Evolutionary conservation across 192 early-diverging fungal genomes (phyloP), one percentile per base, ranked within the genome.

Genomic region (Coemansia sp.): DNA sequence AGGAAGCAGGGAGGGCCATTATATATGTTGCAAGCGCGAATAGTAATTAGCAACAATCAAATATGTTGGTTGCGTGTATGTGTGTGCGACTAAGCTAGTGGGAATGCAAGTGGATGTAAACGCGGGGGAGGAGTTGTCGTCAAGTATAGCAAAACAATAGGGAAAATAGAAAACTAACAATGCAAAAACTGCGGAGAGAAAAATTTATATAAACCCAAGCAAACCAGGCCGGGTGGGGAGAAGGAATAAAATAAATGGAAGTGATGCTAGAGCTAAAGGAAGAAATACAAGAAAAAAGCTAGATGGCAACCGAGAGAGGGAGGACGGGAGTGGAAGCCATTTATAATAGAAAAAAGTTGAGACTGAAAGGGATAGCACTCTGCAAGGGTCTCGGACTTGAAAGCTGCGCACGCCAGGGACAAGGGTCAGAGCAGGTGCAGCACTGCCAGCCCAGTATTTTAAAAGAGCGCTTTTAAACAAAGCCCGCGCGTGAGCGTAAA

Each of bases 401-500:
- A 24, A 52, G 50, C 50, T 24, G 50, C 24, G 3, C 24, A 13
- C 24, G 9, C 50, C 50, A 52, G 50, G 50, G 50, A 52, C 50
- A 13, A 22, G 27, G 50, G 50, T 29, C 50, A 52, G 24, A 24
- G 50, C 27, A 27, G 15, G 50, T 22, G 12, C 3, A 29, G 50
- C 50, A 4, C 50, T 27, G 50, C 2, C 50, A 9, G 2, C 18
- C 50, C n/a, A 5, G 50, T 11, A 29, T 53, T 53, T 53, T 53
- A 53, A 53, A 53, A 53, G 50, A 53, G 50, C 50, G 50, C 50
- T 53, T 53, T 53, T 53, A 53, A 53, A 24, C 50, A 53, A 53
- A 53, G 50, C 50, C 24, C 13, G 24, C 50, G 50, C 50, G 50
- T 29, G 50, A 27, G 50, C 50, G 24, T 12, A 29, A 53, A 53